Percentiles rank a stretch among this genome's conserved stretches.
Conservation (phyloP, 1,284 basidiomycete species). For the Tilletia horrida region DNA sequence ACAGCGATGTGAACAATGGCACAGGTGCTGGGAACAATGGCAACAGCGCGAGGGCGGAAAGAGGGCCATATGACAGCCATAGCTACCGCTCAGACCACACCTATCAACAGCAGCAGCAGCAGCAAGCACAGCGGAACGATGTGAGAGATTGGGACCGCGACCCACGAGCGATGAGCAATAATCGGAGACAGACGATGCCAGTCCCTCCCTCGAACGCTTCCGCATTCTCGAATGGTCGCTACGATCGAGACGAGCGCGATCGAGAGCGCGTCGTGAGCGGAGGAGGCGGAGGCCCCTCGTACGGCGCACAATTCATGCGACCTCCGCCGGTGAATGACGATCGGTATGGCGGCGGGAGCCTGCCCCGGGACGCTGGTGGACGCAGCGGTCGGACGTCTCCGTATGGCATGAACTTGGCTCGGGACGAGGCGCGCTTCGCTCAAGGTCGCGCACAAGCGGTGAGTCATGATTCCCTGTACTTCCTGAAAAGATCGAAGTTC, state of each 20-base stretch:
- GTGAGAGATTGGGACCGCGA: not conserved
- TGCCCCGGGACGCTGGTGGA: not conserved
- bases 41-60: not conserved
- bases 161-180: conserved; percentile 15
- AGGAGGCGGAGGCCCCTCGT: not conserved
- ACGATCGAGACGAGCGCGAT: not conserved
- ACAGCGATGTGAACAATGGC: conserved; percentile 20
- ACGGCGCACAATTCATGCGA: not conserved
- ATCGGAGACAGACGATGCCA: conserved; percentile 20
- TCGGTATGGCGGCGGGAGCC: no score
- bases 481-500: no score
- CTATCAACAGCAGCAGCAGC: no score
- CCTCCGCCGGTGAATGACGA: no score
- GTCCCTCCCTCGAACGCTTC: not conserved
- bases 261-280: not conserved
- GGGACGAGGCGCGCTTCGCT: conserved; percentile 4
- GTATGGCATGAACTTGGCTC: not conserved
- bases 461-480: not conserved
- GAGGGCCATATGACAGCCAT: conserved; percentile 22
- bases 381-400: conserved; percentile 5
- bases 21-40: not conserved
- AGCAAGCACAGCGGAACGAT: not conserved
- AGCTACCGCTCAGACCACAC: not conserved
- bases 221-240: not conserved
- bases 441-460: conserved; percentile 5